Conservation (phyloP, 75 land plant species). For the Picea sitchensis region DNA sequence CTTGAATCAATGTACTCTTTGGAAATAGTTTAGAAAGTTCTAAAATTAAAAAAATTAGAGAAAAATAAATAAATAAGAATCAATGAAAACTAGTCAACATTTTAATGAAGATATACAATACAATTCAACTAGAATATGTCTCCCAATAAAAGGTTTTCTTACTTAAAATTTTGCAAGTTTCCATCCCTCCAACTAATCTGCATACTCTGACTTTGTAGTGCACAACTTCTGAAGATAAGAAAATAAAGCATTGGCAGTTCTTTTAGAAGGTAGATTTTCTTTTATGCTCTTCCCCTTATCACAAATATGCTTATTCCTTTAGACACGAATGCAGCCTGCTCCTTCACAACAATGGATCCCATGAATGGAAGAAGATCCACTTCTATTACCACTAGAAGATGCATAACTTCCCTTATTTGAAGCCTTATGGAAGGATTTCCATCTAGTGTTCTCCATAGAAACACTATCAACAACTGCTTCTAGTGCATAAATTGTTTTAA, state of each 20-base stretch:
- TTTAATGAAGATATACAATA: background rate
- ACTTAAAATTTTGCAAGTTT: conserved; percentile 7
- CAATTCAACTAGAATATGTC: background rate
- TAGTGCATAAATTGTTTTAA: conserved; percentile 60
- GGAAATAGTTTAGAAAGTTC: too few species aligned
- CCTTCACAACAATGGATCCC: conserved; percentile 6
- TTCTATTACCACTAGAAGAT: background rate
- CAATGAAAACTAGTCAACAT: too few species aligned
- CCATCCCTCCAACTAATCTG: conserved; percentile 1
- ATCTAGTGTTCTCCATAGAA: conserved; percentile 36
- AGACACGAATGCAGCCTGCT: background rate
- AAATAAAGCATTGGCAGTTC: background rate
- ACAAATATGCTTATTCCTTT: background rate
- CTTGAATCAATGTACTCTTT: too few species aligned
- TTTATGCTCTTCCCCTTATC: background rate
- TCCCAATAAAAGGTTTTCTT: background rate
- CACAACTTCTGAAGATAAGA: background rate
- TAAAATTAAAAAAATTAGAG: too few species aligned
- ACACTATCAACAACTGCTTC: conserved; percentile 56
- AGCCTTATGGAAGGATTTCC: conserved; percentile 26
- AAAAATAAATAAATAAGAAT: too few species aligned
- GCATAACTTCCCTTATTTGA: conserved; percentile 15
- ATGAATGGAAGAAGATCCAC: background rate
- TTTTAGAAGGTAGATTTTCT: conserved; percentile 1
- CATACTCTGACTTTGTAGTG: background rate